Base-by-base conservation (phyloP, 2,329 filamentous ascomycete species). In the Alternaria novae-zelandiae region DNA sequence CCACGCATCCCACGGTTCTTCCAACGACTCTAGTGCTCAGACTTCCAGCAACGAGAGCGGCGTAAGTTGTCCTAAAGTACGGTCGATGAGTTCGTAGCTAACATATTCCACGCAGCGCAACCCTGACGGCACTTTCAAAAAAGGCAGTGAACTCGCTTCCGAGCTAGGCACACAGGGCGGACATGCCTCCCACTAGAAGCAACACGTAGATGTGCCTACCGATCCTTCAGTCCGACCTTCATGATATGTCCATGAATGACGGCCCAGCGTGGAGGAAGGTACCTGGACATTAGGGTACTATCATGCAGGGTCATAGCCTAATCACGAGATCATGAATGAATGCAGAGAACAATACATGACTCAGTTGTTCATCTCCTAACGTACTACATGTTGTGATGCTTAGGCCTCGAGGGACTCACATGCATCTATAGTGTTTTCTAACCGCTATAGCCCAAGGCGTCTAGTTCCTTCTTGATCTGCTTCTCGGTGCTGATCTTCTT, bases 401-500 rank as follows among this genome's bases (percentile, higher is more conserved):
- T 32, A 36, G 8, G 20, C 15, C 20, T 20, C n/a, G 30, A 49
- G 20, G 7, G 30, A 41, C 30, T 53, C 13, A 23, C 9, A 28
- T 15, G 10, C 20, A 21, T 25, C 30, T 47, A 26, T 12, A 25
- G 13, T 25, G 26, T 20, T 47, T n/a, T 21, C 69, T 74, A 76
- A 43, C 71, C 73, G 25, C 58, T 68, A 61, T 77, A 80, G 7
- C 86, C 87, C 68, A 94, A 78, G 8, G 80, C 83, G 50, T 91
- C 87, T 63, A 99, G 83, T 83, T 99, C 96, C 82, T 91, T 93
- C 66, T 94, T 86, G 62, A 99, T 95, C 15, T 87, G 82, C 53
- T 89, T 85, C 84, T 98, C 97, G 21, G 94, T 98, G 59, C 89
- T 88, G 73, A 99, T 99, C 87, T 99, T 99, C 86, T 97, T 96